A percentile compares a stretch with the other conserved stretches of the same genome.
Evolutionary conservation across 192 early-diverging fungal species (phyloP).

Genomic region (Podila minutissima): DNA sequence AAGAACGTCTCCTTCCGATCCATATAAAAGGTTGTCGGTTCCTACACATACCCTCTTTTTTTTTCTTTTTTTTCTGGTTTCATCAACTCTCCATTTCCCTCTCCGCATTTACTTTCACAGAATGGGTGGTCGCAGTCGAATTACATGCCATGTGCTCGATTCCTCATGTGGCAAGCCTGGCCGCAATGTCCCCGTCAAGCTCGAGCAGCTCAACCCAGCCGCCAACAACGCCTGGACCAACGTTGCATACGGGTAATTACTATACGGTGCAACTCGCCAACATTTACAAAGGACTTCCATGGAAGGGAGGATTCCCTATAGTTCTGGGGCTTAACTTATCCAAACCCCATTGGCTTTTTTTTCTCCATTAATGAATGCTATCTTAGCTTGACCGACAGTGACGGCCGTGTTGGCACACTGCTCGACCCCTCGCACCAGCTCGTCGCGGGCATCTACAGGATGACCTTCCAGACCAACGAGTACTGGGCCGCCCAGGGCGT

Average conservation of each 20-base stretch:
- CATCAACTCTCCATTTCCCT: not conserved
- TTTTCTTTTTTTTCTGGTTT: not conserved
- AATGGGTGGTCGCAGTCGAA: constrained; percentile 63
- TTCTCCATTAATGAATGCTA: no score
- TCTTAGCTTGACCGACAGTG: constrained; percentile 70
- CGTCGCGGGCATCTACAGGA: constrained; percentile 76
- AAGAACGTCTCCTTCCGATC: not conserved
- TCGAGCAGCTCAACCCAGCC: constrained; percentile 63
- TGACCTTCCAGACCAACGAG: constrained; percentile 80
- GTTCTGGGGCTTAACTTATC: no score
- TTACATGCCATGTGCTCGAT: constrained; percentile 93
- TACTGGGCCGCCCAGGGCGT: constrained; percentile 67
- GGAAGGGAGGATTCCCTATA: not conserved
- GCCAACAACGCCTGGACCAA: constrained; percentile 45
- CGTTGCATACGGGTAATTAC: no score
- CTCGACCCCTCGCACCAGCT: constrained; percentile 65
- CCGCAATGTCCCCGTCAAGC: constrained; percentile 72
- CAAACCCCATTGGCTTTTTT: no score
- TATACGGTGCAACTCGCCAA: no score
- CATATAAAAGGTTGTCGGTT: not conserved
- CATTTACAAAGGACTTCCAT: no score
- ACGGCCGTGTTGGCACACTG: constrained; percentile 78
- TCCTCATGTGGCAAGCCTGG: constrained; percentile 82
- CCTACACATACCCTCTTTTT: not conserved
- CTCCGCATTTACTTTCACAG: not conserved